phyloP scores from a whole-genome alignment of 257 asterid species.

The Jaltomata sinuosa region DNA sequence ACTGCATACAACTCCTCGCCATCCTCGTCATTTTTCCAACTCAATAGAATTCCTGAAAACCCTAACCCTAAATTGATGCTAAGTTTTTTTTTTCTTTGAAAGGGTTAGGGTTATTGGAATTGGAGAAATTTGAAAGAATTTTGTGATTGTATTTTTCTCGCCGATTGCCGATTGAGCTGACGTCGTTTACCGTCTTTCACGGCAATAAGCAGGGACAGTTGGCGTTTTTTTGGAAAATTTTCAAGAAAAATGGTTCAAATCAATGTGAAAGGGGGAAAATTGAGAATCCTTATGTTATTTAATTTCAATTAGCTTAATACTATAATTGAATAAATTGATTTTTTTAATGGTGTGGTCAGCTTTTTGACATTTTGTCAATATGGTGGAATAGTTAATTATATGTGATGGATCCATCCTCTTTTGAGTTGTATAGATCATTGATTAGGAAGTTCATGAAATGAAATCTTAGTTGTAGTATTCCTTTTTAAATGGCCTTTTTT shows the following conservation, averaged over 20 bases:
- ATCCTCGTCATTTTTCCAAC: constrained; percentile 44
- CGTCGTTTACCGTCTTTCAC: neutral
- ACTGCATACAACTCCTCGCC: constrained; percentile 64
- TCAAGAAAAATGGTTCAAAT: neutral
- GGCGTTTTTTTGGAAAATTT: neutral
- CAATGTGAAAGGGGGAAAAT: neutral
- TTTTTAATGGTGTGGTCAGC: neutral
- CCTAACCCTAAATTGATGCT: neutral
- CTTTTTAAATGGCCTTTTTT: neutral
- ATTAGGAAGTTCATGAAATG: neutral
- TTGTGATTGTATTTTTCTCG: neutral
- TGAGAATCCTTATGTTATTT: neutral
- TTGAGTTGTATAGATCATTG: neutral
- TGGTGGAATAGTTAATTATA: neutral
- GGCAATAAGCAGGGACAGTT: neutral
- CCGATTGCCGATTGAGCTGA: neutral
- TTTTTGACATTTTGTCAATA: neutral
- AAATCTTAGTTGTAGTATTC: neutral
- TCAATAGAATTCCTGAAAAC: neutral
- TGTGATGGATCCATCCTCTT: neutral
- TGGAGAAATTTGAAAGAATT: neutral
- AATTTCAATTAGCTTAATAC: neutral
- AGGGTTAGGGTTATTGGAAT: neutral
- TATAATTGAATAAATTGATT: neutral
- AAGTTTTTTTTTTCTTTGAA: neutral